Evolutionary conservation across 139 green algal genomes (phyloP), one percentile per base, ranked within the genome.

Genomic region (Chlorokybus atmophyticus): DNA sequence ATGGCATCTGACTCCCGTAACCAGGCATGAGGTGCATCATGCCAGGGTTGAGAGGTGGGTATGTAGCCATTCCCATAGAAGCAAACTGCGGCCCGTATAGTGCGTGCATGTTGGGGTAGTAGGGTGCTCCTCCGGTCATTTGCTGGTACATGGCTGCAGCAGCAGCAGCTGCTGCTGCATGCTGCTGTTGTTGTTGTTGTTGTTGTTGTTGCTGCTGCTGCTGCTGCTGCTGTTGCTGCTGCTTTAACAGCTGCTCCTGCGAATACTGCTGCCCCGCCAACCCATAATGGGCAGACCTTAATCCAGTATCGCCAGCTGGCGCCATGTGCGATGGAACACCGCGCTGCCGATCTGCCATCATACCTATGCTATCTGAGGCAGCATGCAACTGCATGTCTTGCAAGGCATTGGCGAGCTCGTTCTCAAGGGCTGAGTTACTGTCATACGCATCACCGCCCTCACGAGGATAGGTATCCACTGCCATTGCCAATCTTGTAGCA

Each of bases 141-240:
- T 44, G 35, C 35, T 10, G 14, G 35, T 44, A 44, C 35, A 44
- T 44, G 35, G 35, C 35, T 14, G 35, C 35, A 10, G 14, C 10
- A 10, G 35, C 57, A 47, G 57, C 41, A 47, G 57, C 8, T 35
- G 57, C 41, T 64, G 57, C 32, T 64, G 57, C 30, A 21, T 10
- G 10, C 35, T 67, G 60, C 55, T 64, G 57, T 19, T 69, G 61
- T 19, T 67, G 54, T 55, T 67, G 59, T 59, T 67, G 35, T 52
- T 67, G 57, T 30, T 65, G 57, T 4, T 65, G 57, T 19, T 65
- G 57, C 1, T 62, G 42, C 42, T 47, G 57, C 2, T 59, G 57
- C 42, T 62, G 55, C 55, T 55, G 38, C 6, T 25, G 4, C 24
- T 62, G 58, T 3, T 66, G 58, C 4, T 52, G 58, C 40, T 66